Base-by-base conservation (phyloP, 139 green algal genomes). In the Coelastrella sp. region DNA sequence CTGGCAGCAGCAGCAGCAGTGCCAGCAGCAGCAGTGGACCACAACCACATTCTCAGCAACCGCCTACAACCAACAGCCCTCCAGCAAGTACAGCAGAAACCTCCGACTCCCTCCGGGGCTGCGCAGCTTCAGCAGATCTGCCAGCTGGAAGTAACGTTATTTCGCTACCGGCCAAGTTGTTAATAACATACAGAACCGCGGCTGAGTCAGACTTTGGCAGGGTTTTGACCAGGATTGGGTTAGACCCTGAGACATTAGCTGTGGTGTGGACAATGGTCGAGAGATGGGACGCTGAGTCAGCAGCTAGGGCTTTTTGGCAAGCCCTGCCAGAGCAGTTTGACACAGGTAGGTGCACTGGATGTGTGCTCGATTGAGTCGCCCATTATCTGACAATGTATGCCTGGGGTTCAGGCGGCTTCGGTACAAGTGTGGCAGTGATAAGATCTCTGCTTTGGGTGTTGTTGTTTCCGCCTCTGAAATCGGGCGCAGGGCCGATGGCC, bases 241-340 rank as follows among this genome's bases (percentile, higher is more conserved):
- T 97, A 11, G 85, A 82, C 22, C 83, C 93, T 20, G 95, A 97
- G 83, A 91, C 90, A 20, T 61, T 61, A 8, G 92, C 95, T 8
- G 91, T 97, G 68, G 81, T 97, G 0, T 97, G 95, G 92, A 97
- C 93, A 2, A 95, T 96, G 91, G 92, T 95, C 59, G 95, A 97
- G 56, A 89, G 95, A 3, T 82, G 66, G 20, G 94, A 96, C 58
- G 77, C 88, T 13, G 95, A 97, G 61, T 92, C 94, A 13, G 14
- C 47, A 7, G 89, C 75, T 71, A 81, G 87, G n/a, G 89, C 89
- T 16, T 96, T 94, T 73, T 96, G 93, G 94, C 47, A n/a, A 17
- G 91, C 94, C 0, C 66, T 96, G 11, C 95, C 95, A 4, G n/a
- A 81, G 22, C 80, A 73, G 20, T 95, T 95, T 65, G 81, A 85